Evolutionary conservation across 2,329 filamentous ascomycete genomes (phyloP).

Genomic region (Sclerotinia glacialis): DNA sequence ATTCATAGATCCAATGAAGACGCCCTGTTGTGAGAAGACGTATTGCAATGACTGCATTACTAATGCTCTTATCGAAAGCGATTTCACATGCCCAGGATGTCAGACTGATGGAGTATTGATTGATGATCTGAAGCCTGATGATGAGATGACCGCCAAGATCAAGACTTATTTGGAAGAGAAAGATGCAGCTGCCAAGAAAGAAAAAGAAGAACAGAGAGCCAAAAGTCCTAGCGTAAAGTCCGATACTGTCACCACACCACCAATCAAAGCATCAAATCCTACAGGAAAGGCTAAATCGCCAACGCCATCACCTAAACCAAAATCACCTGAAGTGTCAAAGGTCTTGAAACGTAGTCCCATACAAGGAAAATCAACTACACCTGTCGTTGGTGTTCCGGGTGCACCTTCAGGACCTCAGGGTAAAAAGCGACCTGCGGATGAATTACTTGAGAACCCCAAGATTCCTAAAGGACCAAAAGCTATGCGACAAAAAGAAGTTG

Average conservation of each 20-base stretch:
- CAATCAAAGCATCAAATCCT: constrained; percentile 31
- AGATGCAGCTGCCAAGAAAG: constrained; percentile 44
- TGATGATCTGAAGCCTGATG: constrained; percentile 83
- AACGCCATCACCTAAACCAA: constrained; percentile 31
- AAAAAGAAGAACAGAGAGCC: constrained; percentile 44
- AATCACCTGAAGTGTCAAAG: constrained; percentile 11
- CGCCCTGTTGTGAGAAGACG: constrained; percentile 95
- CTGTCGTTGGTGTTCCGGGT: constrained; percentile 3
- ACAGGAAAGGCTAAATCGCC: constrained; percentile 31
- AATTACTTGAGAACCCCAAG: constrained; percentile 61
- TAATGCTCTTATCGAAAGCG: constrained; percentile 96
- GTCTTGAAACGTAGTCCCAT: constrained; percentile 31
- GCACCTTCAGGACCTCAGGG: constrained; percentile 21
- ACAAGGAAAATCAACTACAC: constrained; percentile 22
- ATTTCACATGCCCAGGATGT: constrained; percentile 93
- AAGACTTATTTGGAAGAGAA: constrained; percentile 66
- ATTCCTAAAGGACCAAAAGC: constrained; percentile 64
- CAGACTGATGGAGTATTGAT: constrained; percentile 87
- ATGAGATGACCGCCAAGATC: constrained; percentile 74
- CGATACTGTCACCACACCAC: constrained; percentile 31
- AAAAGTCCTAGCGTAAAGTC: constrained; percentile 46
- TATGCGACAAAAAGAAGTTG: constrained; percentile 52
- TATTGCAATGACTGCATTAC: constrained; percentile 99
- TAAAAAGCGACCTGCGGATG: constrained; percentile 83
- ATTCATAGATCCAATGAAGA: constrained; percentile 99